Evolutionary conservation across 139 green algal species (phyloP).

Genomic region (Chlorella vulgaris): DNA sequence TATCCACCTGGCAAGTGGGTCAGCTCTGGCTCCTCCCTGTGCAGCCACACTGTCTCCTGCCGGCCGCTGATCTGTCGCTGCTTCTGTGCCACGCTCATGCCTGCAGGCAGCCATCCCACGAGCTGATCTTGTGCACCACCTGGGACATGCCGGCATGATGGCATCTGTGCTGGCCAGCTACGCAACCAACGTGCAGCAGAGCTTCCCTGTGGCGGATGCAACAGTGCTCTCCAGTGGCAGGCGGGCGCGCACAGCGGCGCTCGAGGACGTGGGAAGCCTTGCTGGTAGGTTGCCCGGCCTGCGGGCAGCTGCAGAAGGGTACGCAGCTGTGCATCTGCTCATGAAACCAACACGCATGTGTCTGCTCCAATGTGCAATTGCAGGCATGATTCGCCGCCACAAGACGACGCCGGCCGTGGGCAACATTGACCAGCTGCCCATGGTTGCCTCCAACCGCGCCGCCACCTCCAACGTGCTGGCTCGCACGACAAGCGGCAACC

Average conservation of each 20-base stretch:
- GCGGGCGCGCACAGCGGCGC: background rate
- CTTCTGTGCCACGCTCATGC: background rate
- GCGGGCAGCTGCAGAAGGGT: too few relatives aligned
- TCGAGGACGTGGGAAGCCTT: constrained; percentile 9
- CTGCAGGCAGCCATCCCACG: constrained; percentile 26
- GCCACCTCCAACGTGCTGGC: background rate
- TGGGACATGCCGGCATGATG: constrained; percentile 9
- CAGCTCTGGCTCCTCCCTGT: too few relatives aligned
- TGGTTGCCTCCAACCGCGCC: background rate
- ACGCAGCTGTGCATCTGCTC: background rate
- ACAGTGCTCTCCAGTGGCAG: constrained; percentile 5
- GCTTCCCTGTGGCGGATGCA: constrained; percentile 28
- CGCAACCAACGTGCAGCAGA: background rate
- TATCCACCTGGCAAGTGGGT: too few relatives aligned
- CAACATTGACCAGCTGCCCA: background rate
- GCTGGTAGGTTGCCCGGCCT: background rate
- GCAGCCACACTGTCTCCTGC: too few relatives aligned
- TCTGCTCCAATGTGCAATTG: background rate
- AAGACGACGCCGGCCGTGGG: background rate
- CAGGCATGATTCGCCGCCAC: constrained; percentile 17
- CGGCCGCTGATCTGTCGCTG: too few relatives aligned
- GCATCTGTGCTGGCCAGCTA: background rate
- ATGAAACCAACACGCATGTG: background rate
- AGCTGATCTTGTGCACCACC: constrained; percentile 13
- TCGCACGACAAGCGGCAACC: constrained; percentile 9